Base-by-base conservation (phyloP, 768 basidiomycete species). In the Neoboletus magnificus region DNA sequence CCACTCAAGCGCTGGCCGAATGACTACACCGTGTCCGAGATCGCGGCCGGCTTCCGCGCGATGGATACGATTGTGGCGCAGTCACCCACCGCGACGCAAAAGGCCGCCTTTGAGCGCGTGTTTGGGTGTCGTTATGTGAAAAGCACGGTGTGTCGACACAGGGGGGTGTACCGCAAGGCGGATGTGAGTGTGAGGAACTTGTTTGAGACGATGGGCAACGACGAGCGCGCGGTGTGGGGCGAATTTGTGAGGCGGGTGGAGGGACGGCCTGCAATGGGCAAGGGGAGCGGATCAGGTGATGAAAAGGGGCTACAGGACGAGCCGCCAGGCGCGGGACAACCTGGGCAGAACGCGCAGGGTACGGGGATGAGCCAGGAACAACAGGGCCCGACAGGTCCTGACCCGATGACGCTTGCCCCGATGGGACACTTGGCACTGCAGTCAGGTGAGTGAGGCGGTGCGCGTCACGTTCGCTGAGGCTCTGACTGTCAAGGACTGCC, bases 1-100 rank as follows among this genome's bases (percentile, higher is more conserved):
- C 83, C 84, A 3, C 73, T 85, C 29, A 87, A 87, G 64, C 81
- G 85, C 15, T 89, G 87, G 87, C 87, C 87, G 35, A 87, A 87
- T 63, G 87, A 88, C 70, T 87, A 85, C 66, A 83, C 82, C 10
- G 86, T 89, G 22, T 78, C 76, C 48, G 86, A 88, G 65, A 75
- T 88, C 53, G 78, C 84, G 1, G 65, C 69, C 1, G 86, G 87
- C 2, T 86, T 89, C 67, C 76, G 74, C 36, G 70, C 79, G 39
- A 80, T 79, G 75, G 74, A 77, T 50, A 20, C 52, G n/a, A 59
- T 78, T 40, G 71, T 72, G 10, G 59, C 63, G 0, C 63, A 70
- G 48, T 65, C 64, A 54, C 40, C 77, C 71, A 59, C 74, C 68
- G 74, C 82, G 62, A 87, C 84, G 4, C 86, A 87, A 61, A 81